A percentile compares a stretch with the other conserved stretches of the same genome.
Evolutionary conservation across 768 basidiomycete species (phyloP).

Genomic region (Lactarius vividus): DNA sequence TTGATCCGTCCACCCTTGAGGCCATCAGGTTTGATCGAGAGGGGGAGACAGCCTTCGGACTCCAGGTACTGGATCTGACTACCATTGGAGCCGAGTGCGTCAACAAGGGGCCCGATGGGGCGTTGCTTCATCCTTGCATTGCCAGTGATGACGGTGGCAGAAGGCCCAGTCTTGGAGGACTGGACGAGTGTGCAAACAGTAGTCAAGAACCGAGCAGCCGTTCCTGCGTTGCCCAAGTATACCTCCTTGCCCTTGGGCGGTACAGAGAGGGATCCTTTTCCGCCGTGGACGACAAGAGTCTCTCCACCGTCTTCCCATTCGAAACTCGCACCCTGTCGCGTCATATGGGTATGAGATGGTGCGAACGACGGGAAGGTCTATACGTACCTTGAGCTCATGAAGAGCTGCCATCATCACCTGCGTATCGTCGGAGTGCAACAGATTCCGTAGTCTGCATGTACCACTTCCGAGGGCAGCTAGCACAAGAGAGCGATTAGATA

Average conservation of each 20-base stretch:
- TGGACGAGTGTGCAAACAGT: conserved; percentile 92
- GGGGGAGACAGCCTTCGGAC: conserved; percentile 79
- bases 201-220: conserved; percentile 95
- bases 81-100: conserved; percentile 81
- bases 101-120: conserved; percentile 92
- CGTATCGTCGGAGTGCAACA: conserved; percentile 96
- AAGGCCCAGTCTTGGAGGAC: conserved; percentile 38
- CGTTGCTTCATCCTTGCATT: conserved; percentile 99
- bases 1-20: conserved; percentile 78
- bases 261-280: conserved; percentile 71
- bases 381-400: conserved; percentile 72
- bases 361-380: conserved; percentile 6
- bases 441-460: conserved; percentile 82
- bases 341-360: conserved; percentile 6
- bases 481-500: conserved; percentile 91
- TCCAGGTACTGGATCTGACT: conserved; percentile 77
- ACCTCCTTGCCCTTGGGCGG: conserved; percentile 82
- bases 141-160: conserved; percentile 83
- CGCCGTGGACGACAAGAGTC: conserved; percentile 89
- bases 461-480: conserved; percentile 90
- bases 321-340: conserved; percentile 78
- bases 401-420: conserved; percentile 99
- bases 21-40: conserved; percentile 80
- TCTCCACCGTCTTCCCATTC: conserved; percentile 96
- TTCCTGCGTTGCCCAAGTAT: conserved; percentile 96